phyloP scores from a whole-genome alignment of 1,284 basidiomycete genomes.

The Mixia osmundae region DNA sequence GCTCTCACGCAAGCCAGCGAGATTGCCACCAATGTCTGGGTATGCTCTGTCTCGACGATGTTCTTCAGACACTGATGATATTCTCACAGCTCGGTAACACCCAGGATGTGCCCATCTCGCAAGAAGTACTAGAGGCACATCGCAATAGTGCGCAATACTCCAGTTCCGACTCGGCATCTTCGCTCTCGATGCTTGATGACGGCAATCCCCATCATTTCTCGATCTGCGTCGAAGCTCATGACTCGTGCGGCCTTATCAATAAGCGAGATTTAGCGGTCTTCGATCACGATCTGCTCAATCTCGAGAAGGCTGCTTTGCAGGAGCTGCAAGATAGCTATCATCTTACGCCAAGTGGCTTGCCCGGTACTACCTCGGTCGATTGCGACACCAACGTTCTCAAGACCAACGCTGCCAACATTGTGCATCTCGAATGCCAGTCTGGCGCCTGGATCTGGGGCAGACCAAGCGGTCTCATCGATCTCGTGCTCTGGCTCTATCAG shows the following conservation, averaged over 20 bases:
- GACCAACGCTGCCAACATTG: conserved; percentile 14
- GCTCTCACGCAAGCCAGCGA: conserved; percentile 62
- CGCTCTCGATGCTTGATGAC: conserved; percentile 3
- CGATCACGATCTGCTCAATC: too few relatives aligned
- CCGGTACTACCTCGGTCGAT: too few relatives aligned
- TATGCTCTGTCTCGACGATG: conserved; percentile 18
- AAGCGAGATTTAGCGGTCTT: too few relatives aligned
- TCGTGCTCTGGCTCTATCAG: conserved; percentile 20
- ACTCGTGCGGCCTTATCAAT: too few relatives aligned
- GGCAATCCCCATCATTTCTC: conserved; percentile 42
- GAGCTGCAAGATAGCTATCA: too few relatives aligned
- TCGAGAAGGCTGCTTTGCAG: too few relatives aligned
- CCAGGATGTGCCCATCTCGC: conserved; percentile 37
- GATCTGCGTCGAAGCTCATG: conserved; percentile 66
- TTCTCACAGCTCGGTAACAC: conserved; percentile 41
- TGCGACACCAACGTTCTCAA: conserved; percentile 10
- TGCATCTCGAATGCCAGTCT: conserved; percentile 19
- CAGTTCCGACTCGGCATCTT: conserved; percentile 28
- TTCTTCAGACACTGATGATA: too few relatives aligned
- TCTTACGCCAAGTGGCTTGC: too few relatives aligned
- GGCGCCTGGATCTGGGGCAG: conserved; percentile 6
- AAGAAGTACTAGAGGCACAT: conserved; percentile 2
- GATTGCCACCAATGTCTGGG: conserved; percentile 37
- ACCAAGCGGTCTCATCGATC: conserved; percentile 2
- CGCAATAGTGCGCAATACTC: conserved; percentile 1